These are phyloP conservation scores for Kodamaea derodonti DNA, from an alignment of 1,139 yeast species.

Conservation along the genomic window DNA sequence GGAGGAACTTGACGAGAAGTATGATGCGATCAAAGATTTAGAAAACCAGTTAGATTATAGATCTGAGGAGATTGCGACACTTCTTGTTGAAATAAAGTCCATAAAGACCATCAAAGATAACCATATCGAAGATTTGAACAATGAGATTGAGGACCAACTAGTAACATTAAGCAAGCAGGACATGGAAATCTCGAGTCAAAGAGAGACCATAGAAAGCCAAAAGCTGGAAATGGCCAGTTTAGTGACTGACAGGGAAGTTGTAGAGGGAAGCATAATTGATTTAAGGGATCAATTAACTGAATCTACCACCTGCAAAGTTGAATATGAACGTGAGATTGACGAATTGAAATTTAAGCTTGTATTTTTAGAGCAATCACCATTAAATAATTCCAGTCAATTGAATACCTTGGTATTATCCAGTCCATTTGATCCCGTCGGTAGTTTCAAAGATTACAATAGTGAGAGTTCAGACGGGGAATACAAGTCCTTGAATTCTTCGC, in stretches of 20 bases:
- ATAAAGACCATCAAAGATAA: conserved; percentile 7
- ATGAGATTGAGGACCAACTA: neutral
- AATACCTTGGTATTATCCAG: neutral
- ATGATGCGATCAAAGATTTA: conserved; percentile 5
- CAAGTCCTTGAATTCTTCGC: conserved; percentile 7
- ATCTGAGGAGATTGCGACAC: conserved; percentile 9
- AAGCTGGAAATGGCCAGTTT: conserved; percentile 6
- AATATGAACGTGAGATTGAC: conserved; percentile 7
- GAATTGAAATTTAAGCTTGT: neutral
- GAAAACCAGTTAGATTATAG: conserved; percentile 8
- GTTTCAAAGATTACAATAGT: conserved; percentile 8
- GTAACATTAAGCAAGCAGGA: neutral
- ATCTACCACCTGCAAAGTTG: conserved; percentile 8
- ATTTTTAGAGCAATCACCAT: neutral
- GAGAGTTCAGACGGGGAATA: conserved; percentile 2
- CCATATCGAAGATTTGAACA: conserved; percentile 2
- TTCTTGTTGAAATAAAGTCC: conserved; percentile 8
- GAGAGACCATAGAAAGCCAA: conserved; percentile 2
- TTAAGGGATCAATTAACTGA: conserved; percentile 12
- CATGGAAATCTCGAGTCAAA: neutral
- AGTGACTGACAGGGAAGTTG: conserved; percentile 6
- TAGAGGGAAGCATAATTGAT: conserved; percentile 7
- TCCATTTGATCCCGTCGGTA: conserved; percentile 9
- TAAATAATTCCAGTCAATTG: too few relatives aligned
- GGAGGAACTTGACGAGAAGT: conserved; percentile 2